Percentiles rank a stretch among this genome's conserved stretches.
Conservation (phyloP, 441 rosid species). For the Populus trichocarpa region DNA sequence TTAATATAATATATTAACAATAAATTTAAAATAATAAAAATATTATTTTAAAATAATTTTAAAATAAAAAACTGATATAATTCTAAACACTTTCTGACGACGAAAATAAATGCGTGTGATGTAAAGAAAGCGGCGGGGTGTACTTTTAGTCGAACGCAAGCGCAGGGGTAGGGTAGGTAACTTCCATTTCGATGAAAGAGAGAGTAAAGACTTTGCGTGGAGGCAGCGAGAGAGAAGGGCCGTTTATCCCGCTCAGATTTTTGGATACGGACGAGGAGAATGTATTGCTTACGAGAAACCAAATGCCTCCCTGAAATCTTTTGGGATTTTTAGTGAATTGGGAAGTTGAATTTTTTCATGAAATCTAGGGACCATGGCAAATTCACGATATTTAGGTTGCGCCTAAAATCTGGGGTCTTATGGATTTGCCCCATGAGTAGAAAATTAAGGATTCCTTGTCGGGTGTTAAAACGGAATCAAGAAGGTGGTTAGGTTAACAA, state of each 20-base stretch:
- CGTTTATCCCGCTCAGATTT: neutral
- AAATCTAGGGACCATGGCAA: neutral
- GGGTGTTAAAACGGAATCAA: neutral
- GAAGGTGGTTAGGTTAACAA: neutral
- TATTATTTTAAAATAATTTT: too few relatives aligned
- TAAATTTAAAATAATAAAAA: too few relatives aligned
- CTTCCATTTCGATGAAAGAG: neutral
- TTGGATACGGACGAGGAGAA: neutral
- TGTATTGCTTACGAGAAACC: conserved; percentile 1
- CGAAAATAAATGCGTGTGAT: too few relatives aligned
- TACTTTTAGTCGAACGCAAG: neutral
- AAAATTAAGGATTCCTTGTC: neutral
- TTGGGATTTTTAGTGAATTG: neutral
- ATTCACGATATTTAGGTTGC: neutral
- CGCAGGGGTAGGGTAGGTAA: neutral
- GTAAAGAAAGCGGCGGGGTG: too few relatives aligned
- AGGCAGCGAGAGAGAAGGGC: neutral
- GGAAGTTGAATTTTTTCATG: neutral
- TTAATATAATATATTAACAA: too few relatives aligned
- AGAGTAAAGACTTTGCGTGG: neutral
- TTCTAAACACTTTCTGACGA: too few relatives aligned
- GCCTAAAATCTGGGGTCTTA: too few relatives aligned
- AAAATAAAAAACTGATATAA: too few relatives aligned
- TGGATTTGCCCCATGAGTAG: neutral
- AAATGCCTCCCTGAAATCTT: neutral